Evolutionary conservation across 78 protist species (phyloP).

Genomic region (Dictyostelium firmibasis): DNA sequence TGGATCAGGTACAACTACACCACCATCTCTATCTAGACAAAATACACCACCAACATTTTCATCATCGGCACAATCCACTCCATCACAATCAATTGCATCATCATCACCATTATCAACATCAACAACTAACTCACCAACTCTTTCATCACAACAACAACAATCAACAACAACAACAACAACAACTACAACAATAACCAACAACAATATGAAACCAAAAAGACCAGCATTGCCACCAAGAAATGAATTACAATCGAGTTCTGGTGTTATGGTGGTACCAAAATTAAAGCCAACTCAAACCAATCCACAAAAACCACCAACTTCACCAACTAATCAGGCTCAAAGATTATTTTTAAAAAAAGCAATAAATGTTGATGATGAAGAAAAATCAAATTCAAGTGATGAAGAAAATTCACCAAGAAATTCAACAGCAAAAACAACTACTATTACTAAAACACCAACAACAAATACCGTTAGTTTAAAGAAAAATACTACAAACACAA

Average conservation of each 20-base stretch:
- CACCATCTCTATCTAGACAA: constrained; percentile 1
- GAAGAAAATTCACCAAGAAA: constrained; percentile 32
- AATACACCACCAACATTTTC: neutral
- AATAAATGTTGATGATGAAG: neutral
- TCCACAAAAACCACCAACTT: neutral
- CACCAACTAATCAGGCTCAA: constrained; percentile 26
- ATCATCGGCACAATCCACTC: neutral
- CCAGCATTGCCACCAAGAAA: constrained; percentile 71
- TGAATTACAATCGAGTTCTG: neutral
- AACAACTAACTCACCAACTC: neutral
- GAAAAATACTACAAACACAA: neutral
- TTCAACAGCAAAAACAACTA: neutral
- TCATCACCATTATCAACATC: neutral
- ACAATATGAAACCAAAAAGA: constrained; percentile 16
- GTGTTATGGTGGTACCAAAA: neutral
- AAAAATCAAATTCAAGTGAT: constrained; percentile 18
- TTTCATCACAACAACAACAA: neutral
- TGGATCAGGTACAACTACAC: neutral
- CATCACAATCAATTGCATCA: neutral
- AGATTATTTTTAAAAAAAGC: constrained; percentile 23
- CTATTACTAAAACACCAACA: neutral
- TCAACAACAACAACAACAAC: neutral
- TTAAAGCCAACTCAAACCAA: neutral
- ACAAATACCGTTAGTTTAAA: neutral
- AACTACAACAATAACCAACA: neutral